Percentiles rank a stretch among this genome's conserved stretches.
Conservation (phyloP, 305 asterid species). For the Fraxinus ornus region DNA sequence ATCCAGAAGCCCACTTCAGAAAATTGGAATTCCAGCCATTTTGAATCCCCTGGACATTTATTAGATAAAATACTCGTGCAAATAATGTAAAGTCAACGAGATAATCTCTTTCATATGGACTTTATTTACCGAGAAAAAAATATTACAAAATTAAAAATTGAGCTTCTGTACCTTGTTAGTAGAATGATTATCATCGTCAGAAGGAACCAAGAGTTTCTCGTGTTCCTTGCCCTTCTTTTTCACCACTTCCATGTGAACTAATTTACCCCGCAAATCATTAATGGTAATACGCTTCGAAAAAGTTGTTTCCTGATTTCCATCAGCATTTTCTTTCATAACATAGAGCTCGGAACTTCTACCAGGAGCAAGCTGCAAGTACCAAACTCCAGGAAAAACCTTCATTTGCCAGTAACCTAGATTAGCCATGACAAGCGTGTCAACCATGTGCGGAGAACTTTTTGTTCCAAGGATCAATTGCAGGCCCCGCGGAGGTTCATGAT, state of each 20-base stretch:
- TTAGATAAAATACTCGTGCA: constrained; percentile 20
- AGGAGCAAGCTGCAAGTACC: constrained; percentile 97
- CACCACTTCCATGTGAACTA: constrained; percentile 81
- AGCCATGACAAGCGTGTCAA: constrained; percentile 99
- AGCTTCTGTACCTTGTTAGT: constrained; percentile 37
- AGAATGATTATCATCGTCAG: constrained; percentile 60
- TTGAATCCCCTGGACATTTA: constrained; percentile 52
- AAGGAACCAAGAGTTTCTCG: constrained; percentile 69
- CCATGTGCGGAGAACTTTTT: constrained; percentile 77
- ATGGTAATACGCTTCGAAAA: constrained; percentile 70
- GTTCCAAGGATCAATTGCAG: constrained; percentile 96
- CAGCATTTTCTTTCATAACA: constrained; percentile 70
- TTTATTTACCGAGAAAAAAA: neutral
- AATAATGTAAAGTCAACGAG: constrained; percentile 12
- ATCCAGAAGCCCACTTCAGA: constrained; percentile 97
- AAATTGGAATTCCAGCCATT: constrained; percentile 87
- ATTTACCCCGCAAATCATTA: constrained; percentile 87
- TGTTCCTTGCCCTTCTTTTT: constrained; percentile 93
- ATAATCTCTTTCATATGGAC: constrained; percentile 9
- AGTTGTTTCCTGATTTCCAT: constrained; percentile 50
- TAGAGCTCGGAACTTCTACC: constrained; percentile 98
- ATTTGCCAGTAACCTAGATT: constrained; percentile 99
- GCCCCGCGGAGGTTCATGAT: constrained; percentile 98
- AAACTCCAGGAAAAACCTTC: constrained; percentile 94
- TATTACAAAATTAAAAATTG: neutral